Evolutionary conservation across 1,284 basidiomycete species (phyloP).

Genomic region (Cryptococcus floricola): DNA sequence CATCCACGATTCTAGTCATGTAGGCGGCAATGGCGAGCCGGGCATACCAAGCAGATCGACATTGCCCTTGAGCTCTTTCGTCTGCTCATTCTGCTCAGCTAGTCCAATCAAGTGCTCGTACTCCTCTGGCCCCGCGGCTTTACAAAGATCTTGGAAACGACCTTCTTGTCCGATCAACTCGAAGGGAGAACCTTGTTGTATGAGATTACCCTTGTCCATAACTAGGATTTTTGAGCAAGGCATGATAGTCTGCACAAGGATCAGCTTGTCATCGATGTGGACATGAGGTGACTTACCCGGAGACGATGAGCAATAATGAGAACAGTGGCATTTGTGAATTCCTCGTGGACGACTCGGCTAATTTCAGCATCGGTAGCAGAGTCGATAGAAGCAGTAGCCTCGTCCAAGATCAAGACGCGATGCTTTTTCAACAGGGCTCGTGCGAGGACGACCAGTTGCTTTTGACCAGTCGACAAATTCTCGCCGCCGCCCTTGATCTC

Average conservation of each 20-base stretch:
- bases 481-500: slow-evolving; percentile 37
- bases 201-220: slow-evolving; percentile 33
- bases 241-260: slow-evolving; percentile 31
- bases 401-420: slow-evolving; percentile 54
- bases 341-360: slow-evolving; percentile 46
- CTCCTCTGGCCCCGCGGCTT: slow-evolving; percentile 31
- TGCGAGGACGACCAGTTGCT: slow-evolving; percentile 55
- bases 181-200: slow-evolving; percentile 32
- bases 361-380: slow-evolving; percentile 49
- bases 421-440: slow-evolving; percentile 52
- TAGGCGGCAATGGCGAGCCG: no score
- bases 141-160: slow-evolving; percentile 31
- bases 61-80: no score
- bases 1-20: no score
- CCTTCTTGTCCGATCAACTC: slow-evolving; percentile 31
- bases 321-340: slow-evolving; percentile 43
- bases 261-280: not conserved
- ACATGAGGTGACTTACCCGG: slow-evolving; percentile 16
- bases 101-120: slow-evolving; percentile 25
- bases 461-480: slow-evolving; percentile 55
- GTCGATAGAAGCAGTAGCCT: slow-evolving; percentile 52
- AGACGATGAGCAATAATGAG: slow-evolving; percentile 52
- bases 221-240: slow-evolving; percentile 36
- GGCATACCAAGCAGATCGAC: no score
- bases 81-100: slow-evolving; percentile 12